Percentiles rank a stretch among this genome's conserved stretches.
Conservation (phyloP, 345 rosid species). For the Carallia brachiata region DNA sequence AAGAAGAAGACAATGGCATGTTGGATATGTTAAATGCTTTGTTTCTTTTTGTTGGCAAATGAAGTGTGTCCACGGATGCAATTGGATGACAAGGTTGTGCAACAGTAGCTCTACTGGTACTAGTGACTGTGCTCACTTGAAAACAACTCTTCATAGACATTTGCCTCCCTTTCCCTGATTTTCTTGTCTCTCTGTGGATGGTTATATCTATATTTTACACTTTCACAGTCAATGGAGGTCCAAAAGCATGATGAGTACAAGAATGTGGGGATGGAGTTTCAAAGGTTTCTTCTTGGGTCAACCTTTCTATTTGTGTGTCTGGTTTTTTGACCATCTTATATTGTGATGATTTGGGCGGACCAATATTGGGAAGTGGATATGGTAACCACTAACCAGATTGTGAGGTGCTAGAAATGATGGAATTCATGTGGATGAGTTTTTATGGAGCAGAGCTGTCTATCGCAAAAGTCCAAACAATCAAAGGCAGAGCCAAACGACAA, state of each 20-base stretch:
- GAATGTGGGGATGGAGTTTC: slow-evolving; percentile 15
- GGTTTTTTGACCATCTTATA: not conserved
- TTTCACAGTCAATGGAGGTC: not conserved
- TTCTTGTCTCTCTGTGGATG: not conserved
- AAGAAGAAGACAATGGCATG: slow-evolving; percentile 22
- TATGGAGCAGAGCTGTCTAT: not conserved
- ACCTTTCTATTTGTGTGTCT: not conserved
- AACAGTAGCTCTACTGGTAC: slow-evolving; percentile 30
- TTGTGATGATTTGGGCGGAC: not conserved
- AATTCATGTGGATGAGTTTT: slow-evolving; percentile 41
- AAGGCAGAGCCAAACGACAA: not conserved
- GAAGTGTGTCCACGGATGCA: slow-evolving; percentile 33
- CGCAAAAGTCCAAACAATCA: not conserved
- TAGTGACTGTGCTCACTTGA: slow-evolving; percentile 35
- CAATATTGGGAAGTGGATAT: slow-evolving; percentile 17
- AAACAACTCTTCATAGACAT: slow-evolving; percentile 52
- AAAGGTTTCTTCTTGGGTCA: not conserved
- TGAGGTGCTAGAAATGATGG: slow-evolving; percentile 31
- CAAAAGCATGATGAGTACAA: not conserved
- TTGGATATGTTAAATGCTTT: slow-evolving; percentile 28
- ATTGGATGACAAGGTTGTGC: slow-evolving; percentile 32
- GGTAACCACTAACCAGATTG: slow-evolving; percentile 1
- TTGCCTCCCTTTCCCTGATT: not conserved
- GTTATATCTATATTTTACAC: not conserved
- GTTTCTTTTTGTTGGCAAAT: slow-evolving; percentile 20